Percentiles rank a stretch among this genome's conserved stretches.
Conservation (phyloP, 208 protist species). For the Leishmania mexicana region DNA sequence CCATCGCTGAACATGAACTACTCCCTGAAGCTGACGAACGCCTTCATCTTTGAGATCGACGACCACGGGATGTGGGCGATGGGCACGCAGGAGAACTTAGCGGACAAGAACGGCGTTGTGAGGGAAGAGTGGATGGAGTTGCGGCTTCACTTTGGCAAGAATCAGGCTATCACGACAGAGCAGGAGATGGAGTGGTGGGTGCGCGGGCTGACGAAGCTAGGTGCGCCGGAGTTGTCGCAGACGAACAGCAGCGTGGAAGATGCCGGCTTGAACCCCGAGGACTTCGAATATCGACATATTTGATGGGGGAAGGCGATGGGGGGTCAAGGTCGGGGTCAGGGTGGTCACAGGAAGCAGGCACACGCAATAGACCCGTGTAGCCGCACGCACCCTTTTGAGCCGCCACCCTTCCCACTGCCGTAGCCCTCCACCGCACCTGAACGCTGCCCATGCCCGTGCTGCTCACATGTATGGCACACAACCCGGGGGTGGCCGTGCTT, state of each 20-base stretch:
- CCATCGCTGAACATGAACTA: slow-evolving; percentile 92
- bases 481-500: too few relatives aligned
- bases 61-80: slow-evolving; percentile 82
- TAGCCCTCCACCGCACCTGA: not conserved
- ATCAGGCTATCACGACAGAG: slow-evolving; percentile 78
- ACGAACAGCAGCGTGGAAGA: slow-evolving; percentile 84
- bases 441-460: too few relatives aligned
- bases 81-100: slow-evolving; percentile 84
- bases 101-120: slow-evolving; percentile 49
- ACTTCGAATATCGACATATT: slow-evolving; percentile 87
- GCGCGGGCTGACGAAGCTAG: slow-evolving; percentile 79
- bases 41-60: slow-evolving; percentile 87
- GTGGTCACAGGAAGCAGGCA: not conserved
- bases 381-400: not conserved
- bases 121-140: slow-evolving; percentile 85
- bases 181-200: slow-evolving; percentile 94
- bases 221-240: slow-evolving; percentile 82
- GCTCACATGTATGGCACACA: too few relatives aligned
- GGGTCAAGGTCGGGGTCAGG: too few relatives aligned
- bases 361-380: not conserved
- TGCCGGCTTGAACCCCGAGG: slow-evolving; percentile 73
- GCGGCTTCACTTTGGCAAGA: slow-evolving; percentile 83
- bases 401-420: not conserved
- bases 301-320: slow-evolving; percentile 17
- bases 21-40: slow-evolving; percentile 85